Percentiles rank a stretch among this genome's conserved stretches.
These are phyloP conservation scores for Globisporangium paroecandrum DNA, from an alignment of 352 stramenopile species.

Conservation along the genomic window DNA sequence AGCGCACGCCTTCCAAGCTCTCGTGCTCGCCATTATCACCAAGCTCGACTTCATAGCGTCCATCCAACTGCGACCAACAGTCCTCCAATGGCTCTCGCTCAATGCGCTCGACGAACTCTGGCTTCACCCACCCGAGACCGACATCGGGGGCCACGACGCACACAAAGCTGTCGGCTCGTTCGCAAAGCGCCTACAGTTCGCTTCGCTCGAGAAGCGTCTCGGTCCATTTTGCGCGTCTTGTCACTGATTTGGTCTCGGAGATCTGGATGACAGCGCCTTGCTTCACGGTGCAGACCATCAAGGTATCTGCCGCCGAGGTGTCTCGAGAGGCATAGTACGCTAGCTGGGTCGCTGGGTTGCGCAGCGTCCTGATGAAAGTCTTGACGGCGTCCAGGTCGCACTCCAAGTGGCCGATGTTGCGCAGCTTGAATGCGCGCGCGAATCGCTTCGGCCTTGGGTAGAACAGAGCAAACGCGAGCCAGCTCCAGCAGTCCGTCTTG, in stretches of 20 bases:
- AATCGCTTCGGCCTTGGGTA: conserved; percentile 20
- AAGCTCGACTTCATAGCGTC: not conserved
- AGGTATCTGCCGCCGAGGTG: not conserved
- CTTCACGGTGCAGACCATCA: conserved; percentile 6
- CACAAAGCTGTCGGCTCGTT: conserved; percentile 1
- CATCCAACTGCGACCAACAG: not conserved
- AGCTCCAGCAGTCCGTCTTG: conserved; percentile 12
- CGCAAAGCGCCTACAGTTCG: conserved; percentile 18
- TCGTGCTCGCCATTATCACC: not conserved
- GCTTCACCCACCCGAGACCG: not conserved
- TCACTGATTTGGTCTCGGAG: not conserved
- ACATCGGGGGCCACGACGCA: conserved; percentile 1
- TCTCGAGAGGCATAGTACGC: not conserved
- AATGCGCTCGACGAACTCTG: not conserved
- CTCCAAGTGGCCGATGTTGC: not conserved
- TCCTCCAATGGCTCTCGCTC: conserved; percentile 5
- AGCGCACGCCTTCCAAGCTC: not conserved
- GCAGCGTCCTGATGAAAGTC: not conserved
- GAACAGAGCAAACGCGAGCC: conserved; percentile 20
- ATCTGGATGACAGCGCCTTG: not conserved
- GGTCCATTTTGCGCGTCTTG: not conserved
- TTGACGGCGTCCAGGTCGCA: not conserved
- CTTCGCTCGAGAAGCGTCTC: conserved; percentile 3
- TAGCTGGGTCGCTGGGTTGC: not conserved
- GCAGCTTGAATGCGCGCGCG: conserved; percentile 1